phyloP scores from a whole-genome alignment of 2,329 filamentous ascomycete species.

The Scolecobasidium constrictum region DNA sequence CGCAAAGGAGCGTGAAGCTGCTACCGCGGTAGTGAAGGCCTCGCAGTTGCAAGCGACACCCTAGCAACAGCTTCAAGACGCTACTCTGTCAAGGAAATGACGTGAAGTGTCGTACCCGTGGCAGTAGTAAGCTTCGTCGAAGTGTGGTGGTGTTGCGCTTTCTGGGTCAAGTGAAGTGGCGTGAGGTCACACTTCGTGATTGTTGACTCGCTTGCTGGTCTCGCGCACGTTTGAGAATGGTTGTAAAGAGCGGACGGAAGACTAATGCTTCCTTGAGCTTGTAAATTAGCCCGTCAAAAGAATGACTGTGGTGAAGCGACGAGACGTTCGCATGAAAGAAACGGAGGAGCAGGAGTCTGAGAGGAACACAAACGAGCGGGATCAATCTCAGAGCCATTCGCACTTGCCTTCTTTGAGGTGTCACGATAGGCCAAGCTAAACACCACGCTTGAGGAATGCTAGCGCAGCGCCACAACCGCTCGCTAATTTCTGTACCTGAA shows the following conservation, averaged over 20 bases:
- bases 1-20: too few relatives aligned
- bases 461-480: neutral
- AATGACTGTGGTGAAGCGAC: neutral
- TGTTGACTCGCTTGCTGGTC: conserved; percentile 12
- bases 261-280: neutral
- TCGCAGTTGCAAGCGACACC: too few relatives aligned
- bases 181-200: neutral
- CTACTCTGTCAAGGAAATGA: too few relatives aligned
- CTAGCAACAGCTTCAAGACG: too few relatives aligned
- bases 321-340: neutral
- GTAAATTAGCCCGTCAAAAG: neutral
- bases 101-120: too few relatives aligned
- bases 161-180: neutral
- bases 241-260: neutral
- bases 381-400: neutral
- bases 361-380: neutral
- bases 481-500: neutral
- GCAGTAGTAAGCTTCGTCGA: neutral
- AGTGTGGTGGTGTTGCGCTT: neutral
- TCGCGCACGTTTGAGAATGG: neutral
- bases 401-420: neutral
- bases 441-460: neutral
- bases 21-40: too few relatives aligned
- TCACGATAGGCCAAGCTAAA: neutral
- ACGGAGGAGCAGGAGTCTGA: neutral